These are phyloP conservation scores for Pestalotiopsis sp. DNA, from an alignment of 2,329 filamentous ascomycete genomes.

Conservation along the genomic window DNA sequence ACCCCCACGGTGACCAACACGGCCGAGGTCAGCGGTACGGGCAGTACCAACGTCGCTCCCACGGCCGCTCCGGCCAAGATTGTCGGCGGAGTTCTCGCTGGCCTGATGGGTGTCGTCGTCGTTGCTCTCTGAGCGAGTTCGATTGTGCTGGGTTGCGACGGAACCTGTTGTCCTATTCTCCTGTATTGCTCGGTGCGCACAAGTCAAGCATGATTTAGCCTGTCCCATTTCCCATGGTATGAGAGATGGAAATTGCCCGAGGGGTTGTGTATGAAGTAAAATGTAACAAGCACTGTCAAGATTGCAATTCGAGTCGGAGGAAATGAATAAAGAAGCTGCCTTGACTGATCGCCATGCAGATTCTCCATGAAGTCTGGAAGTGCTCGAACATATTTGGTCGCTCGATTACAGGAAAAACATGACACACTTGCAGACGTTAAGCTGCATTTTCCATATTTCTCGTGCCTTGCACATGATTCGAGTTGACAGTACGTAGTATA, in stretches of 20 bases:
- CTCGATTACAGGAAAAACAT: not conserved
- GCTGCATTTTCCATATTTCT: not conserved
- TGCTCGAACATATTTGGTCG: not conserved
- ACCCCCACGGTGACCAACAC: not conserved
- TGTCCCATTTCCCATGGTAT: not conserved
- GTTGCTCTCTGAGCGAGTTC: not conserved
- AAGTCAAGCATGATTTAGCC: not conserved
- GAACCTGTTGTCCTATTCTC: not conserved
- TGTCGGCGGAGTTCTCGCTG: conserved; percentile 4
- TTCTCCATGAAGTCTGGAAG: not conserved
- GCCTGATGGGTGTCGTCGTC: conserved; percentile 3
- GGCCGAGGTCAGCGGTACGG: not conserved
- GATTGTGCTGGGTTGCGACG: not conserved
- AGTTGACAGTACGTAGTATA: not conserved
- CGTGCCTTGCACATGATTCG: not conserved
- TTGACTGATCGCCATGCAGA: not conserved
- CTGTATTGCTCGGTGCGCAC: not conserved
- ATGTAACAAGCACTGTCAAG: not conserved
- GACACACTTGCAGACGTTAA: not conserved
- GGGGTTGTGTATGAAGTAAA: not conserved
- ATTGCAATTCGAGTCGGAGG: not conserved
- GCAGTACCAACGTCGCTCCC: not conserved
- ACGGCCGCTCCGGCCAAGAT: conserved; percentile 1
- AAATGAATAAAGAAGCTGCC: not conserved
- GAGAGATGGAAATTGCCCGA: not conserved